Conservation (phyloP, 805 yeast species). For the Ogataea pignaliae region DNA sequence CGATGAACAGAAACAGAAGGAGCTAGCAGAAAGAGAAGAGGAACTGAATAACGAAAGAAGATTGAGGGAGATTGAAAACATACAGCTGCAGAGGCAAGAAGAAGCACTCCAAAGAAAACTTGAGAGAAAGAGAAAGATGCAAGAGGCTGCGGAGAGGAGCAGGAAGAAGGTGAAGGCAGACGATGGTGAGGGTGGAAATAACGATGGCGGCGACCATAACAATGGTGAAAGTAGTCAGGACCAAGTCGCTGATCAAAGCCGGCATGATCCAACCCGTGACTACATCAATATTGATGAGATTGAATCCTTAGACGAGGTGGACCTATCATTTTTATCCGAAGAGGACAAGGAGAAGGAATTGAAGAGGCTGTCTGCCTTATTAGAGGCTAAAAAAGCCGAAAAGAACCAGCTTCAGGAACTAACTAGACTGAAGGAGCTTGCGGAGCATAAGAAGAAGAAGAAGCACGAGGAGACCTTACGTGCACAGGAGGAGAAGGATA, state of each 20-base stretch:
- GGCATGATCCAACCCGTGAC: too few species aligned
- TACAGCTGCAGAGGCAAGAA: slow-evolving; percentile 5
- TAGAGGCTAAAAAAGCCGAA: too few species aligned
- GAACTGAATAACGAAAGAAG: slow-evolving; percentile 16
- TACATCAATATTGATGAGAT: too few species aligned
- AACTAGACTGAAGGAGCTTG: too few species aligned
- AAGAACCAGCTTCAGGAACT: too few species aligned
- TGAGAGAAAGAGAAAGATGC: slow-evolving; percentile 12
- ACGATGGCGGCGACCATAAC: slow-evolving; percentile 3
- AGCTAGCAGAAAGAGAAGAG: slow-evolving; percentile 11
- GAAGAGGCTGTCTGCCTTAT: slow-evolving; percentile 20
- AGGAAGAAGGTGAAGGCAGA: slow-evolving; percentile 11
- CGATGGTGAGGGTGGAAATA: background rate
- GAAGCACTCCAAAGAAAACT: slow-evolving; percentile 4
- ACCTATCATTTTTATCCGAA: too few species aligned
- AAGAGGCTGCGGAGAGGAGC: slow-evolving; percentile 6
- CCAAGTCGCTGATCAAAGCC: background rate
- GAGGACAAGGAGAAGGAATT: slow-evolving; percentile 3
- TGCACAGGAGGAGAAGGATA: slow-evolving; percentile 17
- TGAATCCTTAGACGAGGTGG: too few species aligned
- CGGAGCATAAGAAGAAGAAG: slow-evolving; percentile 19
- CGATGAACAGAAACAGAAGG: slow-evolving; percentile 16
- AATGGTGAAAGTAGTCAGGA: background rate
- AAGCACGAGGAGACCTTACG: slow-evolving; percentile 14
- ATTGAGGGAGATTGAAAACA: slow-evolving; percentile 4